Conservation (phyloP, 371 early-diverging fungal genomes). For the Sporodiniella umbellata region DNA sequence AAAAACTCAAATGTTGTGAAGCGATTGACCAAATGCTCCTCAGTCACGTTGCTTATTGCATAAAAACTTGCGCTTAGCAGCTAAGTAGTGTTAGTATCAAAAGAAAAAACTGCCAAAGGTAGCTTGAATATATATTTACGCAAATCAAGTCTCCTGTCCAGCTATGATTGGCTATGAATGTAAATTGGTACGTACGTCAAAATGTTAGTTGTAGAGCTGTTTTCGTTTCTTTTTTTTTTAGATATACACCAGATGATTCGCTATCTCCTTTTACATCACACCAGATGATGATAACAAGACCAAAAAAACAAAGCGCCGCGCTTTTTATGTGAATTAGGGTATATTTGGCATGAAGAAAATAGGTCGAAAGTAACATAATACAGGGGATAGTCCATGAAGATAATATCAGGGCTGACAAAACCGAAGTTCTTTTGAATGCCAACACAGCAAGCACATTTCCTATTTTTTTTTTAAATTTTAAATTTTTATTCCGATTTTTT, state of each 20-base stretch:
- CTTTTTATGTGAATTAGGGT: conserved; percentile 24
- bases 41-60: conserved; percentile 42
- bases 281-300: conserved; percentile 36
- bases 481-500: neutral
- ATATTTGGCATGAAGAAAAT: conserved; percentile 26
- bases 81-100: conserved; percentile 10
- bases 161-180: conserved; percentile 30
- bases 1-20: conserved; percentile 30
- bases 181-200: neutral
- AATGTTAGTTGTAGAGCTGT: too few species aligned
- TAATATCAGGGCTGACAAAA: conserved; percentile 36
- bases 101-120: neutral
- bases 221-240: too few species aligned
- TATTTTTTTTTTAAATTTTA: neutral
- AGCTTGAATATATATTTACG: conserved; percentile 16
- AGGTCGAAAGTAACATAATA: conserved; percentile 36
- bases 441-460: conserved; percentile 42
- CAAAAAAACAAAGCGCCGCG: conserved; percentile 27
- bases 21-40: conserved; percentile 40
- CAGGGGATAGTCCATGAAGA: conserved; percentile 47
- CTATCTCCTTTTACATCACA: conserved; percentile 22
- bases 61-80: conserved; percentile 39
- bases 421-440: conserved; percentile 43
- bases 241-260: conserved; percentile 11
- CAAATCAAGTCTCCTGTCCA: conserved; percentile 47